Base-by-base conservation (phyloP, 148 eudicot genomes). In the Simmondsia chinensis region DNA sequence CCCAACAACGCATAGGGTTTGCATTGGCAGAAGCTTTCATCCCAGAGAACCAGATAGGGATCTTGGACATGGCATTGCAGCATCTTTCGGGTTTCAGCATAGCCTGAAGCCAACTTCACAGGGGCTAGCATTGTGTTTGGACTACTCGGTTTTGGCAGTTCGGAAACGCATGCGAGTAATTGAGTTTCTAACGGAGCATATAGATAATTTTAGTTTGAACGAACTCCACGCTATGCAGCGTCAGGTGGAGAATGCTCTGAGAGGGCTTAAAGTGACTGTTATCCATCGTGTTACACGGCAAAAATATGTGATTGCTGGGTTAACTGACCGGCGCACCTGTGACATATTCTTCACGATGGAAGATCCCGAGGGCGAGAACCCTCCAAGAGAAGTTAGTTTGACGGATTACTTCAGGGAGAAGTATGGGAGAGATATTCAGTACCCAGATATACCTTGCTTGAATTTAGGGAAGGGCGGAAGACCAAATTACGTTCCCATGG, bases 261-360 rank as follows among this genome's bases (percentile, higher is more conserved):
- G 19, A 44, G 77, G 75, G 13, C 50, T 80, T 43, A 69, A 71
- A 51, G 84, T 84, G 26, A 68, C 33, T 5, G 82, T 84, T 12
- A 80, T 52, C 39, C 94, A 84, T 57, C 94, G 84, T 10, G 13
- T 18, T 0, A 76, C 82, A 16, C 74, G 69, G 6, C 84, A 80
- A 57, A 80, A 69, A 46, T 80, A 57, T 43, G 29, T 51, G 6
- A 60, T 76, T 11, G 20, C 50, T 0, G 84, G 82, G 29, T 52
- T 84, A 23, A 69, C 82, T 46, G 63, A 61, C 13, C 3, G 57
- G 19, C 52, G 21, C 28, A 75, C 84, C 0, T 17, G 53, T 28
- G 63, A 76, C 45, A 15, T 59, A 47, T 39, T 50, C 26, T 84
- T 84, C 56, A 42, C 37, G 3, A 18, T 47, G 41, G 73, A 53